Base-by-base conservation (phyloP, 306 rosid species). In the Medicago lupulina region DNA sequence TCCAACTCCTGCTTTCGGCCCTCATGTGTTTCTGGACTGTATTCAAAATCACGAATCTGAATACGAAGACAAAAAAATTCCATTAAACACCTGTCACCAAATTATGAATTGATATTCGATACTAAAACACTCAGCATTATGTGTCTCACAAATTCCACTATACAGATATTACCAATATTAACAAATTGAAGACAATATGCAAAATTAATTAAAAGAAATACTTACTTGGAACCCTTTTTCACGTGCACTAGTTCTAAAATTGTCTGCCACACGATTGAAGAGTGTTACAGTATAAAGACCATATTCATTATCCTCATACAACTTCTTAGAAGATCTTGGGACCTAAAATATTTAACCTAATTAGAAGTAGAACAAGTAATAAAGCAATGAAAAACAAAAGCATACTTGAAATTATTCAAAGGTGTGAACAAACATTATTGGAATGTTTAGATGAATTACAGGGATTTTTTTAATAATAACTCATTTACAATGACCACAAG, bases 161-260 rank as follows among this genome's bases (percentile, higher is more conserved):
- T 47, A 64, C 61, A 44, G 28, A 50, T 18, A 63, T 72, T 49
- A 34, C 57, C 43, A 61, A 72, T 44, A 38, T 70, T 28, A 31
- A 74, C 51, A 58, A n/a, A 80, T 31, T 55, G 47, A 66, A 57
- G 70, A 64, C 69, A 79, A 9, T 53, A 61, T 59, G 55, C 41
- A 80, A 40, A 18, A 23, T 53, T 58, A 3, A 58, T 23, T 12
- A 58, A 23, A 43, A 57, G 39, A 59, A 54, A 61, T 50, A 84
- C 88, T 85, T 82, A 93, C 98, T 82, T 93, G 98, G 79, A 88
- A 91, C n/a, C 96, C 92, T 84, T 80, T 88, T 72, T 93, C 96
- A 46, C 93, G 88, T 77, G 97, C 96, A 75, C 89, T 91, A 78
- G 91, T 87, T 86, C 85, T 89, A 60, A 91, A 93, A 80, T 93